Conservation (phyloP, 1,284 basidiomycete species). For the Sanghuangporus baumii region DNA sequence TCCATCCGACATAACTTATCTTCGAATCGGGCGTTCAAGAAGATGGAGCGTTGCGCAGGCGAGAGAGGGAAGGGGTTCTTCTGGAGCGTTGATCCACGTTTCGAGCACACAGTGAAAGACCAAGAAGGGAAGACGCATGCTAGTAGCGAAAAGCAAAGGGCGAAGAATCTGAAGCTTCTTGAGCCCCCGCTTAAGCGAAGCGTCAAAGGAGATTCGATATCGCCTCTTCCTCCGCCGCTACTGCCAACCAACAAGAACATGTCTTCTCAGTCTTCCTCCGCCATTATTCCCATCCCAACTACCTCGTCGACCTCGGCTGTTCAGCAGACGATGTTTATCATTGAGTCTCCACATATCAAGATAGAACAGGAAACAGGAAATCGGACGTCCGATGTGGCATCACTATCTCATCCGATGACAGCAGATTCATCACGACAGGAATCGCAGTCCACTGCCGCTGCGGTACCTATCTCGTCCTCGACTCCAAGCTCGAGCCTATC, state of each 20-base stretch:
- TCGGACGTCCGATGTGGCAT: neutral
- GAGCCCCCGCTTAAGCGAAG: slow-evolving; percentile 64
- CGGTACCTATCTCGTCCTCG: neutral
- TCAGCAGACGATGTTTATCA: slow-evolving; percentile 15
- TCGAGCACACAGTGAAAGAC: slow-evolving; percentile 50
- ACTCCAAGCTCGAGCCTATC: neutral
- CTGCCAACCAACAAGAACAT: slow-evolving; percentile 28
- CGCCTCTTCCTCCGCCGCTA: slow-evolving; percentile 57
- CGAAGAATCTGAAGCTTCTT: slow-evolving; percentile 52
- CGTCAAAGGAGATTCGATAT: slow-evolving; percentile 52
- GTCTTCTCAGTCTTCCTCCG: slow-evolving; percentile 30
- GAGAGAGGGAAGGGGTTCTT: slow-evolving; percentile 87
- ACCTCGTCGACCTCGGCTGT: slow-evolving; percentile 13
- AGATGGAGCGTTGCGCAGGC: slow-evolving; percentile 77
- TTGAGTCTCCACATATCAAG: neutral
- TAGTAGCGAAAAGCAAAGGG: slow-evolving; percentile 31
- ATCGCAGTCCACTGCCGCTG: neutral
- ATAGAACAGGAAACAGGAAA: neutral
- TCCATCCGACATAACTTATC: slow-evolving; percentile 91
- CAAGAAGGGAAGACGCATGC: slow-evolving; percentile 27
- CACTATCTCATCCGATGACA: neutral
- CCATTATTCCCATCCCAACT: slow-evolving; percentile 2
- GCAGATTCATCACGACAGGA: neutral
- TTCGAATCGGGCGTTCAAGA: slow-evolving; percentile 82
- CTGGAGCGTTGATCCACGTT: slow-evolving; percentile 80